phyloP scores from a whole-genome alignment of 2,329 filamentous ascomycete genomes.

The Kalaharituber pfeilii region DNA sequence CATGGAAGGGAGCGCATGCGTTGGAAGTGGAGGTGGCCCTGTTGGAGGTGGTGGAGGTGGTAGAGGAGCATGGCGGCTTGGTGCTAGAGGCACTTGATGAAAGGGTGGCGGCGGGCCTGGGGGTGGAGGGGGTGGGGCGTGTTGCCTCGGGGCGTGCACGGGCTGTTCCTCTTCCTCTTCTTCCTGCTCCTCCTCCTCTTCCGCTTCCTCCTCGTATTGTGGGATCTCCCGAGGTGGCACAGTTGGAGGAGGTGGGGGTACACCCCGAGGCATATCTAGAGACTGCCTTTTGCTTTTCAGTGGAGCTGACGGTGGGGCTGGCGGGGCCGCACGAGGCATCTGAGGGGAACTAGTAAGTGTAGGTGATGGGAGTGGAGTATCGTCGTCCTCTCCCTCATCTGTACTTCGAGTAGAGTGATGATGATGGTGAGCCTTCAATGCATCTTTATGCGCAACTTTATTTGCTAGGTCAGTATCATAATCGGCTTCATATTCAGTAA shows the following conservation, averaged over 20 bases:
- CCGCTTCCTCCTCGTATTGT: not conserved
- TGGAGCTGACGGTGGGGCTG: constrained; percentile 40
- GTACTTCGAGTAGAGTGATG: constrained; percentile 12
- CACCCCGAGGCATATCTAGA: constrained; percentile 29
- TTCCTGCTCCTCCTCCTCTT: not conserved
- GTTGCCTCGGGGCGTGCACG: constrained; percentile 52
- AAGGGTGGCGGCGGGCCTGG: constrained; percentile 26
- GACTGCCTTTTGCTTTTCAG: not conserved
- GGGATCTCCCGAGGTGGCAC: constrained; percentile 14
- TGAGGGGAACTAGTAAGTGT: constrained; percentile 8
- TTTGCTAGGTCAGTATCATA: constrained; percentile 96
- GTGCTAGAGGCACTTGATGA: constrained; percentile 35
- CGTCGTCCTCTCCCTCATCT: constrained; percentile 18
- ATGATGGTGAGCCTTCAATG: constrained; percentile 52
- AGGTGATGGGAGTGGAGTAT: constrained; percentile 21
- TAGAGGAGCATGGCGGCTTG: constrained; percentile 34
- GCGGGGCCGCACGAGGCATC: constrained; percentile 33
- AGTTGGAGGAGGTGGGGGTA: constrained; percentile 44
- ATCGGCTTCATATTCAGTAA: constrained; percentile 90
- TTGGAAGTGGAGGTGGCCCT: constrained; percentile 23
- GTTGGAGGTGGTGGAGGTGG: constrained; percentile 29
- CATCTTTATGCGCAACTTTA: constrained; percentile 86
- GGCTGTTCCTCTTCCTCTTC: constrained; percentile 41
- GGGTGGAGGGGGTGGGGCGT: constrained; percentile 46
- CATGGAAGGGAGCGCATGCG: constrained; percentile 31